These are phyloP conservation scores for Myxozyma monticola DNA, from an alignment of 805 yeast species.

Conservation along the genomic window DNA sequence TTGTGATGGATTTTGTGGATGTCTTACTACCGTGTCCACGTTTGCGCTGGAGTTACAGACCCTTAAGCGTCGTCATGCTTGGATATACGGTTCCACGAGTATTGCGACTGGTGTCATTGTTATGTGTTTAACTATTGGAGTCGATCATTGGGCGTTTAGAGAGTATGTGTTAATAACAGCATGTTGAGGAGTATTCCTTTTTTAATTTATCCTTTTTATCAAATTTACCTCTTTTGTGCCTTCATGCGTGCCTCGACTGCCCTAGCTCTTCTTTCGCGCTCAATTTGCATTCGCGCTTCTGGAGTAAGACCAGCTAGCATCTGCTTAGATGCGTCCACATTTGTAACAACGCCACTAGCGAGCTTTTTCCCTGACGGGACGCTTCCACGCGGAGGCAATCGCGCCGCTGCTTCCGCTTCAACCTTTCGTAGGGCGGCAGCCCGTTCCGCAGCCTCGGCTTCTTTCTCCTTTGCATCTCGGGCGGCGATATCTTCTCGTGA, in stretches of 20 bases:
- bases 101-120: slow-evolving; percentile 12
- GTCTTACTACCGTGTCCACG: slow-evolving; percentile 33
- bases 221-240: not conserved
- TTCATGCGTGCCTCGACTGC: slow-evolving; percentile 55
- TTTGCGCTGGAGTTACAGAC: slow-evolving; percentile 29
- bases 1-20: slow-evolving; percentile 33
- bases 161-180: too few relatives aligned
- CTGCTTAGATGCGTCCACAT: slow-evolving; percentile 28
- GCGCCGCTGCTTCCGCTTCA: slow-evolving; percentile 1
- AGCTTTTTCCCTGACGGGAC: slow-evolving; percentile 11
- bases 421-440: slow-evolving; percentile 32
- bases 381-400: not conserved
- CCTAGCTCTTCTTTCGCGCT: slow-evolving; percentile 93
- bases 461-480: slow-evolving; percentile 28
- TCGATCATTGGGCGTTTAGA: slow-evolving; percentile 14
- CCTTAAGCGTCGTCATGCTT: slow-evolving; percentile 15
- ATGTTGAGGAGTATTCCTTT: not conserved
- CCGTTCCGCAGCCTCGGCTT: slow-evolving; percentile 16
- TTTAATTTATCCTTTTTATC: not conserved
- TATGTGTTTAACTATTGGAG: slow-evolving; percentile 24
- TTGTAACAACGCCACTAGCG: slow-evolving; percentile 32
- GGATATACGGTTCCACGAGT: slow-evolving; percentile 22
- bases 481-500: slow-evolving; percentile 38
- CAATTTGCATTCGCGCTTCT: slow-evolving; percentile 71
- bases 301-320: slow-evolving; percentile 56